These are phyloP conservation scores for Xerocomus nothofagi DNA, from an alignment of 1,284 basidiomycete species.

Conservation along the genomic window DNA sequence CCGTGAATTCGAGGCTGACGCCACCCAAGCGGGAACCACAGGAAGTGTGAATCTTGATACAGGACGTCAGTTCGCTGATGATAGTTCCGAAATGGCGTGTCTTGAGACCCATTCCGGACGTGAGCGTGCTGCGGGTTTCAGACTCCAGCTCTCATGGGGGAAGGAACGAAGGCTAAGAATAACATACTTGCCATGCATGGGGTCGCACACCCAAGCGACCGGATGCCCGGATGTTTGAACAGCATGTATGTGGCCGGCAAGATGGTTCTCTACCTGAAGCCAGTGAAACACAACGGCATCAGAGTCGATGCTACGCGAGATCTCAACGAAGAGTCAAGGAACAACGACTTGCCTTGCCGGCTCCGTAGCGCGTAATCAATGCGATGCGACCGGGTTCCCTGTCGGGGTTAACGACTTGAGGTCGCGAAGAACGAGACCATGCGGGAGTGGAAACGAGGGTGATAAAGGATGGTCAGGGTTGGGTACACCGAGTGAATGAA, in stretches of 20 bases:
- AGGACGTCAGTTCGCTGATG: conserved; percentile 83
- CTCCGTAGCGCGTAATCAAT: conserved; percentile 92
- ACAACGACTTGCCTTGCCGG: conserved; percentile 60
- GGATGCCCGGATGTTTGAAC: conserved; percentile 82
- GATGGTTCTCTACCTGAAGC: conserved; percentile 68
- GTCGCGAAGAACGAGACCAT: neutral
- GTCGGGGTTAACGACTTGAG: conserved; percentile 81
- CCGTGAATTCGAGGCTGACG: conserved; percentile 96
- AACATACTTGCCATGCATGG: conserved; percentile 93
- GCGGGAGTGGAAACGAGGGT: neutral
- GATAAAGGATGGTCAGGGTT: neutral
- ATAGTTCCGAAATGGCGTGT: conserved; percentile 92
- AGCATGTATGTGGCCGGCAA: conserved; percentile 82
- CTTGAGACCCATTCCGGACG: conserved; percentile 76
- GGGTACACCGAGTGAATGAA: neutral
- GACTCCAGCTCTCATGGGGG: neutral
- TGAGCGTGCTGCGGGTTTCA: conserved; percentile 66
- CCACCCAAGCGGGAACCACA: conserved; percentile 81
- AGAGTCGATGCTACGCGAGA: neutral
- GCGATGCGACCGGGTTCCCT: conserved; percentile 84
- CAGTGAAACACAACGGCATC: neutral
- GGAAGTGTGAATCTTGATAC: conserved; percentile 77
- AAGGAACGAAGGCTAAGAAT: neutral
- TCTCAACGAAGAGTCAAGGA: neutral
- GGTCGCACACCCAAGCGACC: conserved; percentile 94